These are phyloP conservation scores for Diplodia seriata DNA, from an alignment of 2,329 filamentous ascomycete species.

Conservation along the genomic window DNA sequence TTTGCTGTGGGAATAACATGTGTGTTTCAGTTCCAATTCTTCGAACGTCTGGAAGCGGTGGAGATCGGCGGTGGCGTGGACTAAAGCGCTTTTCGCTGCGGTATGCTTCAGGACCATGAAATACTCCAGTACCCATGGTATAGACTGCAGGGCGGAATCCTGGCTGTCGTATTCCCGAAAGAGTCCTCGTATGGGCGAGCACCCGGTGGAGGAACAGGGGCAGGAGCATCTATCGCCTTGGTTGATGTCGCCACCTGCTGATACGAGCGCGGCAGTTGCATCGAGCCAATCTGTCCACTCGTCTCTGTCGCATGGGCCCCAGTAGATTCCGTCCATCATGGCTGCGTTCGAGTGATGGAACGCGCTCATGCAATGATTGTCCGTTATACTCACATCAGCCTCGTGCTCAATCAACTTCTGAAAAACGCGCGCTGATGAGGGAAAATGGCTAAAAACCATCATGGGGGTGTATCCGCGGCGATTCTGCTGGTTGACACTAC, in stretches of 20 bases:
- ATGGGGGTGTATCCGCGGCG: not conserved
- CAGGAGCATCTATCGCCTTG: not conserved
- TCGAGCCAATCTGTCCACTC: not conserved
- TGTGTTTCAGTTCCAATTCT: too few relatives aligned
- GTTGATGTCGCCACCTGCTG: not conserved
- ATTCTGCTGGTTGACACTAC: not conserved
- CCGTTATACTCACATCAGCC: not conserved
- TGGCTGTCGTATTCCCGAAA: too few relatives aligned
- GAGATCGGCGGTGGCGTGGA: too few relatives aligned
- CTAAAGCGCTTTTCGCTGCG: too few relatives aligned
- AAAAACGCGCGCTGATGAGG: not conserved
- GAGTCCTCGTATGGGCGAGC: not conserved
- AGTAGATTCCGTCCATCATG: too few relatives aligned
- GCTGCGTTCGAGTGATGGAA: not conserved
- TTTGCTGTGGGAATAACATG: too few relatives aligned
- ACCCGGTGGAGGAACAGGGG: not conserved
- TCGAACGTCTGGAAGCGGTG: too few relatives aligned
- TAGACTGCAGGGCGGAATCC: too few relatives aligned
- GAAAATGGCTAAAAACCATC: not conserved
- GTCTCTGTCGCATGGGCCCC: not conserved
- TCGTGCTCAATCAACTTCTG: not conserved
- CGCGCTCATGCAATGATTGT: not conserved
- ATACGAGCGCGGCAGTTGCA: not conserved
- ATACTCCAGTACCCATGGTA: too few relatives aligned
- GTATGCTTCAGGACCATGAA: too few relatives aligned